Evolutionary conservation across 768 basidiomycete genomes (phyloP).

Genomic region (Termitomyces sp.): DNA sequence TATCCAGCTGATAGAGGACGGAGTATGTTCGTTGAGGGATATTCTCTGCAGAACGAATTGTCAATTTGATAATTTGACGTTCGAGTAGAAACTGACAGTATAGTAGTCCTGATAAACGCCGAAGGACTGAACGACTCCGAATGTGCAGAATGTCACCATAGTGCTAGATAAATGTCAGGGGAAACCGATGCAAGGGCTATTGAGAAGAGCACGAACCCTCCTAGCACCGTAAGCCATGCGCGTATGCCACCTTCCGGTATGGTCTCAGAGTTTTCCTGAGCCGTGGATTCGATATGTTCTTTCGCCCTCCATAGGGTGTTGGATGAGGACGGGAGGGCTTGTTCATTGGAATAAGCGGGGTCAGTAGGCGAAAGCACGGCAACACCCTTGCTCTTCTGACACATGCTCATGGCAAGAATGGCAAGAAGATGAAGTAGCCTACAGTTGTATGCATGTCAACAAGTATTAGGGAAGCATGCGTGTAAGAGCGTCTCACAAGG

Average conservation of each 20-base stretch:
- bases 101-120: conserved; percentile 54
- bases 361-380: conserved; percentile 3
- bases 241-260: conserved; percentile 43
- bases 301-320: conserved; percentile 7
- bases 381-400: conserved; percentile 7
- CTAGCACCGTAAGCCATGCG: conserved; percentile 43
- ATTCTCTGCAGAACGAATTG: conserved; percentile 22
- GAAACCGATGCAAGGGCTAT: not conserved
- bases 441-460: conserved; percentile 14
- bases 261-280: conserved; percentile 7
- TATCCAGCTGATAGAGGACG: conserved; percentile 46
- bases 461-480: conserved; percentile 17
- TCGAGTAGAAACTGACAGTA: conserved; percentile 24
- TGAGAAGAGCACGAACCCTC: conserved; percentile 34
- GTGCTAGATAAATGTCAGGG: conserved; percentile 20
- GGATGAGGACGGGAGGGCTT: conserved; percentile 6
- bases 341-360: conserved; percentile 6
- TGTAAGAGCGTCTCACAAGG: conserved; percentile 13
- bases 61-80: not conserved
- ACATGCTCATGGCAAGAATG: conserved; percentile 15
- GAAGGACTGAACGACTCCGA: conserved; percentile 46
- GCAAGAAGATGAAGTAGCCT: conserved; percentile 13
- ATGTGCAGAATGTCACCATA: conserved; percentile 43
- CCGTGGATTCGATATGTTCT: conserved; percentile 8
- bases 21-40: conserved; percentile 32